Conservation (phyloP, 495 filamentous ascomycete species). For the Annulohypoxylon bovei region DNA sequence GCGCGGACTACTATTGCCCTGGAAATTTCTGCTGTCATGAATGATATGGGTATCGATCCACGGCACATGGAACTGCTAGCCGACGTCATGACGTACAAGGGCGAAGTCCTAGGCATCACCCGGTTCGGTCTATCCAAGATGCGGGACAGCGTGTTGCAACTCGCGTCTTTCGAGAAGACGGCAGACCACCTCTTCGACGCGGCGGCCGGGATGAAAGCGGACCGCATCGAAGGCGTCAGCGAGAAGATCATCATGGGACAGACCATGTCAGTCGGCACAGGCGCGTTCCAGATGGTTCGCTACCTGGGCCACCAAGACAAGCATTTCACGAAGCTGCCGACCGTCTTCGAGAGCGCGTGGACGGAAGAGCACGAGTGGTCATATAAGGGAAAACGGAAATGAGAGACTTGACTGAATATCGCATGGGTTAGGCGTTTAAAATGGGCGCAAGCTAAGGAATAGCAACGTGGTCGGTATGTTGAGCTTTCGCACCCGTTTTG, state of each 20-base stretch:
- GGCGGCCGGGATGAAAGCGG: slow-evolving; percentile 86
- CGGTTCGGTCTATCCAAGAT: slow-evolving; percentile 97
- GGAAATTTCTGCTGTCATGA: slow-evolving; percentile 86
- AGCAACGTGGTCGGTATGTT: neutral
- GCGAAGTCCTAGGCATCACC: slow-evolving; percentile 96
- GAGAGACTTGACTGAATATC: neutral
- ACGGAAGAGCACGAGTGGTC: slow-evolving; percentile 49
- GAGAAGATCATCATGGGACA: slow-evolving; percentile 99
- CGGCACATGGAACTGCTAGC: slow-evolving; percentile 98
- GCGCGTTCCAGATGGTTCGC: slow-evolving; percentile 87
- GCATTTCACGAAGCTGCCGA: slow-evolving; percentile 69
- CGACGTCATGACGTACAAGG: slow-evolving; percentile 99
- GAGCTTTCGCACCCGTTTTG: neutral
- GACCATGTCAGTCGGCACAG: slow-evolving; percentile 88
- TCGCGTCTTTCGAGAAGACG: slow-evolving; percentile 98
- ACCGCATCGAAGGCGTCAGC: slow-evolving; percentile 89
- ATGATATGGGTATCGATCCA: slow-evolving; percentile 93
- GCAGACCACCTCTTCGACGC: slow-evolving; percentile 98
- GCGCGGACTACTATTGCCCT: slow-evolving; percentile 83
- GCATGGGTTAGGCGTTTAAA: neutral
- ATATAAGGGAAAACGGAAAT: slow-evolving; percentile 19
- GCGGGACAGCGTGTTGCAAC: slow-evolving; percentile 92
- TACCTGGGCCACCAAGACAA: slow-evolving; percentile 72
- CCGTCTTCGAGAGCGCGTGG: slow-evolving; percentile 83
- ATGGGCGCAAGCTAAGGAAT: neutral